phyloP scores from a whole-genome alignment of 192 early-diverging fungal species.

The Jimgerdemannia flammicorona region DNA sequence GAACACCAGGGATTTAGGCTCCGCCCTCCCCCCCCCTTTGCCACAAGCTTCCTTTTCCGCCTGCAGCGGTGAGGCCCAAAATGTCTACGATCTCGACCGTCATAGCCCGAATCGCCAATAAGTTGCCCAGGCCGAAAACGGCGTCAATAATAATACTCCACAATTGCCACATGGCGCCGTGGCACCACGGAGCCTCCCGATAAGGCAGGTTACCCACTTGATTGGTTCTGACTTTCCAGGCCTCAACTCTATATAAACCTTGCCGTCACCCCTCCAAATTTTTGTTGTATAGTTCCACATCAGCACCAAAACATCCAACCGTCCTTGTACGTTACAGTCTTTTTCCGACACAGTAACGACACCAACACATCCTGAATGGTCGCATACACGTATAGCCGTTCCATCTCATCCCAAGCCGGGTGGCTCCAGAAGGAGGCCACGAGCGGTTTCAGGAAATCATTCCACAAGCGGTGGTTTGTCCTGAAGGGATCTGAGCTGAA shows the following conservation, averaged over 20 bases:
- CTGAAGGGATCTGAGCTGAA: constrained; percentile 52
- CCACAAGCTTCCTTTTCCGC: too few relatives aligned
- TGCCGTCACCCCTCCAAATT: background rate
- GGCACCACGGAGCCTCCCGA: too few relatives aligned
- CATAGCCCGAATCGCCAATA: too few relatives aligned
- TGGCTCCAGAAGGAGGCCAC: background rate
- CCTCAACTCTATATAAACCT: background rate
- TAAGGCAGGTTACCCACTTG: background rate
- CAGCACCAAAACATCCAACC: background rate
- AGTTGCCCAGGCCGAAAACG: too few relatives aligned
- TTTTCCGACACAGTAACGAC: background rate
- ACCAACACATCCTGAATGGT: background rate
- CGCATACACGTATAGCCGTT: background rate
- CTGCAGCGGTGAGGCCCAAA: too few relatives aligned
- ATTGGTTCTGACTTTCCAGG: background rate
- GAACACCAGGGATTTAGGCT: too few relatives aligned
- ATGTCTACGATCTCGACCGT: too few relatives aligned
- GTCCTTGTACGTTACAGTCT: background rate
- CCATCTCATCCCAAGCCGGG: background rate
- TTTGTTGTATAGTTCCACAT: background rate
- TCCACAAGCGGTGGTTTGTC: constrained; percentile 47
- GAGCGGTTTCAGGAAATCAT: background rate
- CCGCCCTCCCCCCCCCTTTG: too few relatives aligned
- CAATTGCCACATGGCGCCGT: too few relatives aligned
- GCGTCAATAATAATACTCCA: too few relatives aligned